Base-by-base conservation (phyloP, 1,284 basidiomycete species). In the Fomitopsis palustris region DNA sequence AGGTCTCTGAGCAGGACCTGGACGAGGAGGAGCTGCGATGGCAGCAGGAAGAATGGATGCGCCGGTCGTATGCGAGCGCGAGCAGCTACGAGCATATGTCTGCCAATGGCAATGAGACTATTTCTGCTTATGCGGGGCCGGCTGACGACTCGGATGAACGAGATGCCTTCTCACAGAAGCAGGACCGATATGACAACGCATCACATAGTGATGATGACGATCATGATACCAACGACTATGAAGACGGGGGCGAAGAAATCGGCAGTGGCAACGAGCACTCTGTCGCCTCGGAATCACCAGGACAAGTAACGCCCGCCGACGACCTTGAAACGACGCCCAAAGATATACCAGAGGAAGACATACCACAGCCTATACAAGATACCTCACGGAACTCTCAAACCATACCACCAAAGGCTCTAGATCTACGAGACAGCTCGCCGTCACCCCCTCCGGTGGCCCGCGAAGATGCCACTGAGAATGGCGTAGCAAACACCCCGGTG, bases 21-120 rank as follows among this genome's bases (percentile, higher is more conserved):
- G 68, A 75, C 52, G 71, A 68, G 64, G 73, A 61, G 62, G 76
- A 77, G 73, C 63, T 75, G 61, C 70, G 69, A 39, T 76, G 77
- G 67, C 75, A 79, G 63, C 72, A 77, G 54, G 75, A 77, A 56
- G 74, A 78, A 57, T 75, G 74, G 75, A 69, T 74, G 56, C 70
- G 71, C 72, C 75, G 68, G 61, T 61, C 63, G 52, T 69, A 70
- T 57, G 67, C 66, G 54, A 67, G 66, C 49, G 67, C 66, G 58
- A 67, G 66, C 49, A 67, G 64, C 60, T 67, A 70, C 61, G 65
- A 63, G 54, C 65, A 67, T 54, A 62, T 62, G 49, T 63, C 69
- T 54, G 62, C 61, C 64, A 67, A 52, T 52, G 49, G 49, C 49
- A 52, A 70, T 70, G 67, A 68, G 58, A 66, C 61, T 49, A 60